Evolutionary conservation across 768 basidiomycete genomes (phyloP), one percentile per base, ranked within the genome.

Genomic region (Panaeolus papilionaceus): DNA sequence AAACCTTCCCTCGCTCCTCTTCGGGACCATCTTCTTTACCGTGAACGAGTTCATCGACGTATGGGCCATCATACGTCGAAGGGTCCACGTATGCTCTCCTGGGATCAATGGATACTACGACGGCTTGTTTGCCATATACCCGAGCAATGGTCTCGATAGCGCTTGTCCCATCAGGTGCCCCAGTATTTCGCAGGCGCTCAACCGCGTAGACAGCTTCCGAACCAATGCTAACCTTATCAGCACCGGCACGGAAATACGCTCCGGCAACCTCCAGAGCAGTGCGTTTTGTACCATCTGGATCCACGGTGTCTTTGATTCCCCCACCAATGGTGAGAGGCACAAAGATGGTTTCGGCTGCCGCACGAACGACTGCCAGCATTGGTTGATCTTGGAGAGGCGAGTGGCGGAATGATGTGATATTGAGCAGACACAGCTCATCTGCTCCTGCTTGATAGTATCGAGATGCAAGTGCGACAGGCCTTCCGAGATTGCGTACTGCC

Each of bases 261-360:
- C 94, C 92, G 3, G 98, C 98, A 61, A 99, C 98, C 77, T 99
- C 96, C 66, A 98, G 85, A 14, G 98, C 98, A 37, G 88, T 84
- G 68, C 89, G 92, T 67, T 81, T 82, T 5, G 96, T 97, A 40
- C 96, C 96, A 77, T 99, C 98, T 0, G 98, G 98, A 75, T 99
- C 98, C 73, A 93, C 82, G 20, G 91, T 91, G 78, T 98, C 96
- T 78, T 96, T 96, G 83, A 99, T 99, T 1, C 98, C 98, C 23
- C 98, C 98, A 28, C 98, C 98, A 71, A 99, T 96, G 16, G 98
- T 99, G 42, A 99, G 86, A n/a, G 98, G 98, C 1, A 99, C 95
- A 73, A 96, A 99, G 54, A 99, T 88, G 64, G 88, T 87, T 77
- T 94, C 88, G 0, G 98, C 96, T 0, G 96, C 92, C 0, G 90